phyloP scores from a whole-genome alignment of 345 rosid species.

The Hibiscus mutabilis region DNA sequence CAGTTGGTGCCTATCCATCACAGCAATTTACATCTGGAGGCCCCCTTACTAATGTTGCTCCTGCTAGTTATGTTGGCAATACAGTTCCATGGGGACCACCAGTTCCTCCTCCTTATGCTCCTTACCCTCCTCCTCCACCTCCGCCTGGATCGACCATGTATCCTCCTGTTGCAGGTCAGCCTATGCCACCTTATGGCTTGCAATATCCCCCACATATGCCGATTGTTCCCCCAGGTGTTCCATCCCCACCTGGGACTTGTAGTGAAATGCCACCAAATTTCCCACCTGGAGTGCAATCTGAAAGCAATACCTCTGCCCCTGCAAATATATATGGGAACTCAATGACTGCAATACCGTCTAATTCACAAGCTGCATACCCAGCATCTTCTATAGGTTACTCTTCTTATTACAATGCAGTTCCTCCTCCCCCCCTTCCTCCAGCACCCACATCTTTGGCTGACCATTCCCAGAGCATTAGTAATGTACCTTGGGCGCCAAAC shows the following conservation, averaged over 20 bases:
- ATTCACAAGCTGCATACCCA: constrained; percentile 51
- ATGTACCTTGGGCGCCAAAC: constrained; percentile 69
- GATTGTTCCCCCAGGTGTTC: constrained; percentile 64
- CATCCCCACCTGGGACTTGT: constrained; percentile 38
- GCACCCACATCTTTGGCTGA: constrained; percentile 43
- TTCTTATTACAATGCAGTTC: constrained; percentile 73
- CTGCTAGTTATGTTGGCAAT: constrained; percentile 43
- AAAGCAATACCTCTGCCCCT: constrained; percentile 45
- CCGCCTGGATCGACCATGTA: constrained; percentile 69
- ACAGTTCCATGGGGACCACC: constrained; percentile 96
- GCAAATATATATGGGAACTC: constrained; percentile 48
- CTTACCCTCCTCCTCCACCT: constrained; percentile 77
- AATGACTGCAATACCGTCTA: constrained; percentile 34
- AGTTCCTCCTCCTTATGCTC: constrained; percentile 62
- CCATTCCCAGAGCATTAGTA: constrained; percentile 51
- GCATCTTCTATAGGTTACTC: constrained; percentile 49
- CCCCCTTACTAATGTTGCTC: constrained; percentile 49
- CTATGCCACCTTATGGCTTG: constrained; percentile 83
- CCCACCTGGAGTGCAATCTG: constrained; percentile 90
- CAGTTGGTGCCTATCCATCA: constrained; percentile 66
- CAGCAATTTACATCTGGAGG: constrained; percentile 75
- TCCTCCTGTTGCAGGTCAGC: constrained; percentile 76
- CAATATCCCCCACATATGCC: constrained; percentile 67
- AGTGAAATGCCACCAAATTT: constrained; percentile 68
- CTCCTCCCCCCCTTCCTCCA: constrained; percentile 59